phyloP scores from a whole-genome alignment of 2,329 filamentous ascomycete genomes.

The Lecanicillium sp. region DNA sequence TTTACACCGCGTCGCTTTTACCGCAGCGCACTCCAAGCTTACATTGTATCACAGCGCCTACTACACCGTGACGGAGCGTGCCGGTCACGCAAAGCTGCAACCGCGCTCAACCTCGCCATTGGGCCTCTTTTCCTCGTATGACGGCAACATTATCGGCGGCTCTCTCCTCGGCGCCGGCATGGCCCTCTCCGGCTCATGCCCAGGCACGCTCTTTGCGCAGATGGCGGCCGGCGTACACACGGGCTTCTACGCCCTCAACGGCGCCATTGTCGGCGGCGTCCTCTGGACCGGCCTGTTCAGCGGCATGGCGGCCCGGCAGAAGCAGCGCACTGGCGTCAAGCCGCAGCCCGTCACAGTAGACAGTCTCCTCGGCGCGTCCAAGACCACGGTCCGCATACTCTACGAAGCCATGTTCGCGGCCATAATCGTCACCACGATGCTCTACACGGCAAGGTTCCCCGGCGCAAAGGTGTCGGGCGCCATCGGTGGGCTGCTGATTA shows the following conservation, averaged over 20 bases:
- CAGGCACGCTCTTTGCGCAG: conserved; percentile 58
- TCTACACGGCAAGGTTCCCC: conserved; percentile 22
- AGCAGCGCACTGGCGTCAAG: conserved; percentile 16
- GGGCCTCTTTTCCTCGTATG: conserved; percentile 45
- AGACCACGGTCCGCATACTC: conserved; percentile 25
- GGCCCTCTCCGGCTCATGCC: conserved; percentile 57
- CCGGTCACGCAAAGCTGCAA: conserved; percentile 33
- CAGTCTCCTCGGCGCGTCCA: conserved; percentile 32
- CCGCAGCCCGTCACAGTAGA: conserved; percentile 26
- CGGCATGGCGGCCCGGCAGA: conserved; percentile 22
- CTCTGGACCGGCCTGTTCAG: conserved; percentile 38
- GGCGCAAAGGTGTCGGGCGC: conserved; percentile 32
- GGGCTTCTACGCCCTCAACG: conserved; percentile 44
- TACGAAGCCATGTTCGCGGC: conserved; percentile 35
- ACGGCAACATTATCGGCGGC: conserved; percentile 60
- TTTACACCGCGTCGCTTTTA: not conserved
- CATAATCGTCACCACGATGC: conserved; percentile 29
- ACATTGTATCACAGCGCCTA: conserved; percentile 26
- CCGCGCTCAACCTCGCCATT: conserved; percentile 44
- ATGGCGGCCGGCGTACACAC: conserved; percentile 43
- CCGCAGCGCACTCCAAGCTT: not conserved
- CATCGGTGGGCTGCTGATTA: conserved; percentile 52
- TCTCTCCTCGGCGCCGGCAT: conserved; percentile 56
- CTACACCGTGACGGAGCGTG: conserved; percentile 36
- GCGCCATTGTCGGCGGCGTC: conserved; percentile 48